Evolutionary conservation across 2,329 filamentous ascomycete genomes (phyloP).

Genomic region (Ceratocystis huliohia): DNA sequence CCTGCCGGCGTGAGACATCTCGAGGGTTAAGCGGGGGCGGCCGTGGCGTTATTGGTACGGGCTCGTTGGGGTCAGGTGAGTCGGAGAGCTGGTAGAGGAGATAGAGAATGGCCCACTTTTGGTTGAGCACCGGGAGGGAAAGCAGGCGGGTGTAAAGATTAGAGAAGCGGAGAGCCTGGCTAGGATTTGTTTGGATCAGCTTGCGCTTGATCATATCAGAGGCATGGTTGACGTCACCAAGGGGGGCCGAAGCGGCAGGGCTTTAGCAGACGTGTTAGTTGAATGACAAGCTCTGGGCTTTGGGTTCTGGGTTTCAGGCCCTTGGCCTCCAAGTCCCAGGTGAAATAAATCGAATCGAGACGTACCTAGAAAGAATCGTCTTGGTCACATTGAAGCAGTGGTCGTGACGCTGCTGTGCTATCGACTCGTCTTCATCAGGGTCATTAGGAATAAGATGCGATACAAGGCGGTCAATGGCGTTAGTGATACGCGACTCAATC

Average conservation of each 20-base stretch:
- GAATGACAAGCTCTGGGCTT: neutral
- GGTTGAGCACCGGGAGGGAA: slow-evolving; percentile 78
- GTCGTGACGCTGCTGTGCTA: slow-evolving; percentile 55
- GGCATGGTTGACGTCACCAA: slow-evolving; percentile 71
- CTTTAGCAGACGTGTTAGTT: slow-evolving; percentile 8
- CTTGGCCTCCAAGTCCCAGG: neutral
- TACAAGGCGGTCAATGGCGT: slow-evolving; percentile 68
- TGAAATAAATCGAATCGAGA: neutral
- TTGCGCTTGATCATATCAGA: slow-evolving; percentile 85
- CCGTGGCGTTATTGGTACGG: slow-evolving; percentile 34
- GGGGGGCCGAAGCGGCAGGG: slow-evolving; percentile 30
- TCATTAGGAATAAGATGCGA: slow-evolving; percentile 57
- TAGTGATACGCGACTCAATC: slow-evolving; percentile 52
- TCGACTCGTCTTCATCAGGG: slow-evolving; percentile 53
- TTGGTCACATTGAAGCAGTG: slow-evolving; percentile 42
- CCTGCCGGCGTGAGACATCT: slow-evolving; percentile 30
- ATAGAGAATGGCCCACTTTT: slow-evolving; percentile 95
- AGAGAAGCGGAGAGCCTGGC: slow-evolving; percentile 70
- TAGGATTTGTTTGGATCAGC: slow-evolving; percentile 64
- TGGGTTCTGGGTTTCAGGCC: neutral
- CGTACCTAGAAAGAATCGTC: slow-evolving; percentile 41
- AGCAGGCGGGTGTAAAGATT: slow-evolving; percentile 83
- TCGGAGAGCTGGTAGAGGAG: slow-evolving; percentile 76
- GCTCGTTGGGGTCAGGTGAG: slow-evolving; percentile 44
- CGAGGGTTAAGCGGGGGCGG: slow-evolving; percentile 28